phyloP scores from a whole-genome alignment of 2,329 filamentous ascomycete genomes.

The Botryotinia calthae region DNA sequence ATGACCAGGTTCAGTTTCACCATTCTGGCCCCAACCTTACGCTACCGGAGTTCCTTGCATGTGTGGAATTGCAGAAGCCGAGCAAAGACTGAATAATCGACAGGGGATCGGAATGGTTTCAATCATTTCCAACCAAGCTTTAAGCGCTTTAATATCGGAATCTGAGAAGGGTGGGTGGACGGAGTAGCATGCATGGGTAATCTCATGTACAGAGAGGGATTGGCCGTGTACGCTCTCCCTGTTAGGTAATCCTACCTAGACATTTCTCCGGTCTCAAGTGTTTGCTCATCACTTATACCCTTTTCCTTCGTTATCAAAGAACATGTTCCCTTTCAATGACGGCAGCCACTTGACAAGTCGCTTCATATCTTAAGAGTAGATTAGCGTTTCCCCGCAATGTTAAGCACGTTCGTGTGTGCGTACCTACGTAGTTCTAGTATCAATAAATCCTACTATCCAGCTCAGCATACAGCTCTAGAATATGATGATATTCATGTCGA shows the following conservation, averaged over 20 bases:
- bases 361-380: not conserved
- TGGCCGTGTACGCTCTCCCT: not conserved
- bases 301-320: not conserved
- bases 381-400: not conserved
- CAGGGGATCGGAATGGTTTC: not conserved
- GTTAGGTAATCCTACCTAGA: not conserved
- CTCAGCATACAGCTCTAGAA: not conserved
- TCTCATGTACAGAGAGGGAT: not conserved
- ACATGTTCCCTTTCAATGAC: not conserved
- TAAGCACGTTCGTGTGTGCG: not conserved
- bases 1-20: not conserved
- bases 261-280: not conserved
- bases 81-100: not conserved
- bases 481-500: too few relatives aligned
- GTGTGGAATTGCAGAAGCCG: not conserved
- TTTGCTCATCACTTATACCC: not conserved
- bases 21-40: not conserved
- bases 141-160: not conserved
- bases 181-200: not conserved
- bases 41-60: not conserved
- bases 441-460: not conserved
- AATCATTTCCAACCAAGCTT: not conserved
- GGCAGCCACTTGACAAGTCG: not conserved
- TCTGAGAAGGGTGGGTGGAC: not conserved
- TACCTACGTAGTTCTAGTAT: not conserved